These are phyloP conservation scores for Hericium erinaceus DNA, from an alignment of 768 basidiomycete genomes.

Conservation along the genomic window DNA sequence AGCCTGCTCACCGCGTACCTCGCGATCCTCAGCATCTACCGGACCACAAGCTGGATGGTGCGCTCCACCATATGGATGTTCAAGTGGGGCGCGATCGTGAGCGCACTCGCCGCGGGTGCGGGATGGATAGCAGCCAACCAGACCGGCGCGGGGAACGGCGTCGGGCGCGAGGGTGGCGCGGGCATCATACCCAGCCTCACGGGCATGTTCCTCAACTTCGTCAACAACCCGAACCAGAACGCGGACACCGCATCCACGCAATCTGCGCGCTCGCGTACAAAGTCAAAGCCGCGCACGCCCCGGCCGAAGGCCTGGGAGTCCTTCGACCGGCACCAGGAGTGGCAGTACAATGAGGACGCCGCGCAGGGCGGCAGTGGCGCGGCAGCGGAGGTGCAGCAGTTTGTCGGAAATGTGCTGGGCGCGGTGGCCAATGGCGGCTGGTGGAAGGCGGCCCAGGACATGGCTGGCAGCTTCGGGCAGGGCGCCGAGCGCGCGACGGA, in stretches of 20 bases:
- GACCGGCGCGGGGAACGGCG: conserved; percentile 22
- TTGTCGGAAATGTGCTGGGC: conserved; percentile 36
- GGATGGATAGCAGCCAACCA: conserved; percentile 43
- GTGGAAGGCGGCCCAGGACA: conserved; percentile 6
- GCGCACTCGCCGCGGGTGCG: conserved; percentile 38
- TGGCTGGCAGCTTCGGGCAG: background rate
- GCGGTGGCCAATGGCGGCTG: conserved; percentile 5
- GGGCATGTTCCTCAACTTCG: conserved; percentile 28
- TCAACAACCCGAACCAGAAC: background rate
- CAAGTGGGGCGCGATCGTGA: conserved; percentile 68
- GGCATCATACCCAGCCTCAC: conserved; percentile 32
- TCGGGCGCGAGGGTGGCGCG: conserved; percentile 18
- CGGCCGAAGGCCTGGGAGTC: conserved; percentile 56
- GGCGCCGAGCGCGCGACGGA: background rate
- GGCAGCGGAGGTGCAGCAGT: conserved; percentile 31
- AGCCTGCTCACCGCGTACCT: conserved; percentile 66
- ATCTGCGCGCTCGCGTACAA: conserved; percentile 11
- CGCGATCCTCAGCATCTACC: conserved; percentile 67
- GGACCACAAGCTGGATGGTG: conserved; percentile 69
- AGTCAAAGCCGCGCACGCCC: conserved; percentile 12
- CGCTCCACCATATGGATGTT: conserved; percentile 57
- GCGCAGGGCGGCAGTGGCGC: conserved; percentile 17
- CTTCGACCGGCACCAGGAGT: conserved; percentile 49
- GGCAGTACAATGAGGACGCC: conserved; percentile 37
- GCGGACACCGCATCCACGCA: conserved; percentile 12